Conservation (phyloP, 441 rosid genomes). For the Erodium trifolium region DNA sequence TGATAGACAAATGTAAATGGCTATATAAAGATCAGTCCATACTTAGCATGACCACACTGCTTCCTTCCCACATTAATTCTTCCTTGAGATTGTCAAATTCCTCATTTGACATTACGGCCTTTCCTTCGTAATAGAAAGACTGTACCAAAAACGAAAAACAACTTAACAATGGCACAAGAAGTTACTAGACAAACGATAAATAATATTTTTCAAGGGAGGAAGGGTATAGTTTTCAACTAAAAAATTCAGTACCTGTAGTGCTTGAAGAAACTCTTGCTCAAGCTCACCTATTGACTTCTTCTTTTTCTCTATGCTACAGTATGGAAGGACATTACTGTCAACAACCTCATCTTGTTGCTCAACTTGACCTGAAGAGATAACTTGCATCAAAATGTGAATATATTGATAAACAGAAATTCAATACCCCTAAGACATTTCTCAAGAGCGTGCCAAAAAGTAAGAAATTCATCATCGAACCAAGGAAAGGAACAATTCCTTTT, state of each 20-base stretch:
- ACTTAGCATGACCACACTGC: constrained; percentile 97
- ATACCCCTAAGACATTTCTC: not conserved
- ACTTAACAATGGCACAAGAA: constrained; percentile 9
- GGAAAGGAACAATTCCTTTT: not conserved
- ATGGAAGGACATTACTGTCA: constrained; percentile 64
- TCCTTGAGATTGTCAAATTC: constrained; percentile 96
- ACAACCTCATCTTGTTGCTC: constrained; percentile 27
- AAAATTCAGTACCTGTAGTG: constrained; percentile 49
- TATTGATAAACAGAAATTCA: not conserved
- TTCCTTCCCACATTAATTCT: constrained; percentile 96
- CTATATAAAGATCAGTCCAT: constrained; percentile 21
- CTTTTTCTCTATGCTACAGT: constrained; percentile 77
- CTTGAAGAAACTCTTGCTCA: constrained; percentile 93
- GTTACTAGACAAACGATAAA: not conserved
- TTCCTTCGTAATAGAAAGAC: constrained; percentile 92
- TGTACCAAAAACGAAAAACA: constrained; percentile 20
- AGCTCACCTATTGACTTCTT: constrained; percentile 78
- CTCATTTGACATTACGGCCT: constrained; percentile 85
- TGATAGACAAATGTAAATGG: not conserved
- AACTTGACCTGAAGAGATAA: constrained; percentile 40
- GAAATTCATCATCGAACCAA: not conserved
- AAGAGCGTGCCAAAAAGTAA: not conserved
- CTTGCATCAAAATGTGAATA: constrained; percentile 12
- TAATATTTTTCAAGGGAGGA: not conserved
- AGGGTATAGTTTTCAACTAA: too few species aligned